phyloP scores from a whole-genome alignment of 1,139 yeast genomes.

The Hyphopichia khmerensis region DNA sequence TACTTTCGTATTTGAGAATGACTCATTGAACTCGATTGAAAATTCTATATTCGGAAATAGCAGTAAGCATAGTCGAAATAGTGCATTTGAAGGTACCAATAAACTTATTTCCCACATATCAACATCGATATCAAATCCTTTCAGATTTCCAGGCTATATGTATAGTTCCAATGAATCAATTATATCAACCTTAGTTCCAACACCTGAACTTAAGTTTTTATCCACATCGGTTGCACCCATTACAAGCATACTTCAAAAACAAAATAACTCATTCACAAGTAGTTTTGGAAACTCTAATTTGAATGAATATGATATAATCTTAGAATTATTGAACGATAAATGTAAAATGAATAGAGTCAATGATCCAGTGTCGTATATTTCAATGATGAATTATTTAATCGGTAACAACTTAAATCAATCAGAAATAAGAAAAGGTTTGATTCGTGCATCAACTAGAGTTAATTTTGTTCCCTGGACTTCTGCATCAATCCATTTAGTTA shows the following conservation, averaged over 20 bases:
- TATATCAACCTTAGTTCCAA: slow-evolving; percentile 79
- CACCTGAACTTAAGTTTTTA: slow-evolving; percentile 85
- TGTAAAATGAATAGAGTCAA: slow-evolving; percentile 68
- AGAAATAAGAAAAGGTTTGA: slow-evolving; percentile 77
- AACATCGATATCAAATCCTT: slow-evolving; percentile 81
- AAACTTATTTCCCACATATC: slow-evolving; percentile 82
- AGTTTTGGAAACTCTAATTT: slow-evolving; percentile 35
- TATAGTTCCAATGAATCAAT: slow-evolving; percentile 85
- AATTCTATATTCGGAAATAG: slow-evolving; percentile 39
- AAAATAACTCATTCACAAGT: slow-evolving; percentile 26
- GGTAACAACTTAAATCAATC: slow-evolving; percentile 64
- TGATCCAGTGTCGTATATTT: slow-evolving; percentile 52
- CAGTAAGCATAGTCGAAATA: slow-evolving; percentile 21
- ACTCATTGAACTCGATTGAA: slow-evolving; percentile 72
- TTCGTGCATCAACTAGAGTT: slow-evolving; percentile 75
- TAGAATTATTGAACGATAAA: slow-evolving; percentile 79
- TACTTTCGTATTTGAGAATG: slow-evolving; percentile 85
- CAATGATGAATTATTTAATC: slow-evolving; percentile 73
- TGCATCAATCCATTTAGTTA: slow-evolving; percentile 73
- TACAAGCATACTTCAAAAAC: slow-evolving; percentile 34
- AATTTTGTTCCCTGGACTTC: slow-evolving; percentile 88
- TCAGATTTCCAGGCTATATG: slow-evolving; percentile 90
- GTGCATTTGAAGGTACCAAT: slow-evolving; percentile 74
- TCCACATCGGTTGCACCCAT: slow-evolving; percentile 89
- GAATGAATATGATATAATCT: slow-evolving; percentile 80